Evolutionary conservation across 495 filamentous ascomycete species (phyloP), one percentile per base, ranked within the genome.

Genomic region (Penicillium argentinense): DNA sequence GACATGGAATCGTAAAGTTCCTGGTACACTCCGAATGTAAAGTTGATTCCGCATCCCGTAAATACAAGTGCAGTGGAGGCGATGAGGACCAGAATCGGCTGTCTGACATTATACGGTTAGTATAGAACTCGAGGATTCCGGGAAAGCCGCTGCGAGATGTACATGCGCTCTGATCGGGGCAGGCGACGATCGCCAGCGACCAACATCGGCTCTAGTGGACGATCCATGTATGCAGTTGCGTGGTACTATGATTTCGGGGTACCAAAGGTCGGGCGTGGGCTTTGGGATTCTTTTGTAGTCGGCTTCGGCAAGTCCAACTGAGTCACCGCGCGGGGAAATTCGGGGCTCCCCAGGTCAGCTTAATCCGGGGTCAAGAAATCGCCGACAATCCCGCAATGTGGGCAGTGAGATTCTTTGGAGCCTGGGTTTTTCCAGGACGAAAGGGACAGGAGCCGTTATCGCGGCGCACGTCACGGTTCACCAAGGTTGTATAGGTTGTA

Each of bases 21-120:
- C 60, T 76, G 69, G 38, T 69, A 76, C 21, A 76, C 60, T 16
- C 72, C 73, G 29, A 72, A 75, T 8, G 69, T 56, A 42, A 76
- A 76, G 42, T 68, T 66, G 13, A 74, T 57, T 11, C 69, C 72
- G 27, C 69, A 75, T 41, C 58, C 59, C 21, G 68, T 72, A 36
- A 75, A 71, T 5, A 63, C 55, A 4, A 71, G 49, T 7, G 54
- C 46, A 11, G 60, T 66, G 17, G 68, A 67, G 11, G 66, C 52
- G n/a, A 56, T 21, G 0, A 69, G 39, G 5, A 64, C 59, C 19
- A 65, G 36, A n/a, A 39, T 37, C 2, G 61, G 41, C 19, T 63
- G 57, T 33, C 59, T 63, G 28, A 2, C 1, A 8, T 5, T 0
- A 1, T 7, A 17, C 8, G 8, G 23, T 51, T 39, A 53, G 17